Conservation (phyloP, 208 protist genomes). For the Trypanosoma boissoni region DNA sequence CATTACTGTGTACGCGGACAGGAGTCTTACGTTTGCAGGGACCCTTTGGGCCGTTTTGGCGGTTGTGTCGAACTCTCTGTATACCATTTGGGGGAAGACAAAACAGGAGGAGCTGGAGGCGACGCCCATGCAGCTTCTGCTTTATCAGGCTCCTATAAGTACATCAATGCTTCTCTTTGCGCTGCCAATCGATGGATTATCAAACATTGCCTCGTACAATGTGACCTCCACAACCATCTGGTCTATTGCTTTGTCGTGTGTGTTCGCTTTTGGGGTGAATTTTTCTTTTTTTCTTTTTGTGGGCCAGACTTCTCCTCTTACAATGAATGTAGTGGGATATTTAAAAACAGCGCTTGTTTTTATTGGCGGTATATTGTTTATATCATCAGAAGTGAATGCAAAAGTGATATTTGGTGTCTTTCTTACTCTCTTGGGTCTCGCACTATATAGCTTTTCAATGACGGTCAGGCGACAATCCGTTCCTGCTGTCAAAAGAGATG, state of each 20-base stretch:
- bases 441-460: conserved; percentile 54
- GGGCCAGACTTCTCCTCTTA: conserved; percentile 78
- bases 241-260: conserved; percentile 65
- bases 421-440: conserved; percentile 60
- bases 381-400: conserved; percentile 24
- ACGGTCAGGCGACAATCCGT: not conserved
- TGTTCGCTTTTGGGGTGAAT: conserved; percentile 87
- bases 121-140: conserved; percentile 82
- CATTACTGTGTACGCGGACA: conserved; percentile 69
- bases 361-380: conserved; percentile 55
- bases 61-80: conserved; percentile 79
- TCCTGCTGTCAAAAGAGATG: not conserved
- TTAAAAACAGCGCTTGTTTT: conserved; percentile 81
- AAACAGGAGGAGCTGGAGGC: conserved; percentile 82
- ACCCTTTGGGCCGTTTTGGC: conserved; percentile 58
- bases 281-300: conserved; percentile 89
- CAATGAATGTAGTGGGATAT: conserved; percentile 83
- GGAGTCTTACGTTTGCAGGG: conserved; percentile 56
- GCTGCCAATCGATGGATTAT: conserved; percentile 55
- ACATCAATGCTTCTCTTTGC: conserved; percentile 68
- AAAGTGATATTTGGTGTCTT: conserved; percentile 43
- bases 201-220: conserved; percentile 40
- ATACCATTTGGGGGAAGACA: conserved; percentile 89
- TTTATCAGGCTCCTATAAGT: conserved; percentile 84
- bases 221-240: conserved; percentile 57